phyloP scores from a whole-genome alignment of 768 basidiomycete species.

The Ramaria rubella region DNA sequence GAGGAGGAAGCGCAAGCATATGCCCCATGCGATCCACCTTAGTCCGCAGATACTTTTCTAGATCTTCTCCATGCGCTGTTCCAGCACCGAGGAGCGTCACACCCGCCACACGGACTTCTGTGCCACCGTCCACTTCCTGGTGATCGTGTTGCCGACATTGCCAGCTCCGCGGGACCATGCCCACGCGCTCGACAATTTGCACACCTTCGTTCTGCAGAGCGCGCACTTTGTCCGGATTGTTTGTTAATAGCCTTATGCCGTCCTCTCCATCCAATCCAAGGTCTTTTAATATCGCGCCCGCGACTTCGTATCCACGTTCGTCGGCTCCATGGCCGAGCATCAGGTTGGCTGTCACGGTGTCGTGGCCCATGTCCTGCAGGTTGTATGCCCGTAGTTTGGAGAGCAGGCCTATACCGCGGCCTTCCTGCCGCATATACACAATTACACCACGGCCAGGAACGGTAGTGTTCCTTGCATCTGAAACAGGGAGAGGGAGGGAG shows the following conservation, averaged over 20 bases:
- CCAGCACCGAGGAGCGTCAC: constrained; percentile 79
- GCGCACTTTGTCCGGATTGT: constrained; percentile 95
- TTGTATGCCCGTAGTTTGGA: constrained; percentile 98
- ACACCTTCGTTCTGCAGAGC: constrained; percentile 84
- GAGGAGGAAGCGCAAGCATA: constrained; percentile 48
- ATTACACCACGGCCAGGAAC: constrained; percentile 88
- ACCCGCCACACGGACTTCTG: constrained; percentile 44
- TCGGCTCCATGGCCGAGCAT: constrained; percentile 94
- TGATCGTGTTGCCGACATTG: constrained; percentile 30
- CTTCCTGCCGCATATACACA: constrained; percentile 94
- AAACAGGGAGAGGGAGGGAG: constrained; percentile 55
- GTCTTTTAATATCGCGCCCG: constrained; percentile 84
- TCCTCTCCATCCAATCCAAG: constrained; percentile 59
- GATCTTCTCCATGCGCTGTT: constrained; percentile 69
- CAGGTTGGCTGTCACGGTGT: constrained; percentile 97
- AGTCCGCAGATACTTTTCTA: constrained; percentile 92
- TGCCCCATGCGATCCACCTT: constrained; percentile 99
- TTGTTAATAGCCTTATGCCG: constrained; percentile 79
- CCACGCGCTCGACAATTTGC: constrained; percentile 71
- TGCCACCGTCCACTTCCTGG: constrained; percentile 19
- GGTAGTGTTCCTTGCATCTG: constrained; percentile 25
- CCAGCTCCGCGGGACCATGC: constrained; percentile 96
- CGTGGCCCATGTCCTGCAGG: constrained; percentile 93
- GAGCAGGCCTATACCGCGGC: constrained; percentile 90
- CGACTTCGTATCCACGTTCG: constrained; percentile 88